Base-by-base conservation (phyloP, 352 stramenopile species). In the Phytophthora uliginosa region DNA sequence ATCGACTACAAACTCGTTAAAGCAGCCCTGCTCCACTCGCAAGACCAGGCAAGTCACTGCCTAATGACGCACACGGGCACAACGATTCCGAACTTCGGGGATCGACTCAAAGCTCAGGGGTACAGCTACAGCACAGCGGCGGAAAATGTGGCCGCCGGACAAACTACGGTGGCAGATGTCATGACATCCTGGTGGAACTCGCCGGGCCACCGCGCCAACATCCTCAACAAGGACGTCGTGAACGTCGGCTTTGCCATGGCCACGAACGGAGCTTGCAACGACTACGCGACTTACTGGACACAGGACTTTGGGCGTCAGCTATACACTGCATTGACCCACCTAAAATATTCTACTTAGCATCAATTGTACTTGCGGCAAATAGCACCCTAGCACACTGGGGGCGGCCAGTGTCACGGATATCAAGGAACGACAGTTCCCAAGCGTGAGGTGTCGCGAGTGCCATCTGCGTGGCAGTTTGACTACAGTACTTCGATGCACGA, bases 101-200 rank as follows among this genome's bases (percentile, higher is more conserved):
- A 69, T 55, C 77, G 81, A 9, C 67, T 90, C 28, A 77, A 76
- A 53, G 70, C 65, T 2, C 64, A 86, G 45, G 70, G 73, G 24
- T 88, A 86, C 71, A 74, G 64, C 59, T 88, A 79, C 68, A 77
- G 59, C 47, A 77, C 47, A 55, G 82, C 78, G 2, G 79, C 69
- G 8, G 79, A 86, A 66, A 87, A 87, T 53, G 77, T 86, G 18
- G 79, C 82, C 2, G 79, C 72, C 1, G 77, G 79, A n/a, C 77
- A 86, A 66, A 63, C 51, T 17, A 79, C 70, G 56, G 77, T 83
- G 52, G 55, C 48, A 36, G 61, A 63, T 12, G 79, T 86, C 40
- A 89, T 86, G 79, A 69, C 76, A 6, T 78, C 79, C 31, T 89
- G 79, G 82, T 85, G 72, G 76, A 82, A 79, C 69, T 88, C 76